Conservation (phyloP, 1,139 yeast species). For the Debaryomycetaceae sp. region DNA sequence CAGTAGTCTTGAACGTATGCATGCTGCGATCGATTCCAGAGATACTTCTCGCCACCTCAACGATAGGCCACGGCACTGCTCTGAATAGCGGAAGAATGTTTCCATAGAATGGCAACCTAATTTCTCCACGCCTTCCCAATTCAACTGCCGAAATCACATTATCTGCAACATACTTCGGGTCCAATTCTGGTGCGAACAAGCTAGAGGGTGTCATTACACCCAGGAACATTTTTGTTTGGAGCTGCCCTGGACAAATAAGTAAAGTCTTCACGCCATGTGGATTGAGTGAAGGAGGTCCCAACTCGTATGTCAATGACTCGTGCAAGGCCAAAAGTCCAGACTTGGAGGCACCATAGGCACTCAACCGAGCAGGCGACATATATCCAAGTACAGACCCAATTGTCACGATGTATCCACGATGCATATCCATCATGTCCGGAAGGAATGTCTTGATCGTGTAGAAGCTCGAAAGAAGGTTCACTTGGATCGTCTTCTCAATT, state of each 20-base stretch:
- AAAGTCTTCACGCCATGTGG: constrained; percentile 63
- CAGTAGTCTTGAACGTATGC: constrained; percentile 30
- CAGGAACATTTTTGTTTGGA: constrained; percentile 67
- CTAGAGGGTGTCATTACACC: constrained; percentile 70
- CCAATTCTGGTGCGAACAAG: constrained; percentile 76
- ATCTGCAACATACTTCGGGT: constrained; percentile 61
- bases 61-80: constrained; percentile 70
- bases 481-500: constrained; percentile 56
- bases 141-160: constrained; percentile 54
- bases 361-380: constrained; percentile 75
- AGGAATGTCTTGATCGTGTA: constrained; percentile 66
- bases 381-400: constrained; percentile 82
- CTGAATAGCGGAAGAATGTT: constrained; percentile 68
- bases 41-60: constrained; percentile 46
- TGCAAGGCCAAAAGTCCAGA: constrained; percentile 83
- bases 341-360: constrained; percentile 87
- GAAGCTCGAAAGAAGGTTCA: constrained; percentile 68
- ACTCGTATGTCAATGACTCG: constrained; percentile 72
- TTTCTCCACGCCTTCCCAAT: constrained; percentile 63
- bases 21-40: constrained; percentile 66
- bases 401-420: constrained; percentile 75
- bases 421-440: constrained; percentile 62
- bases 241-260: constrained; percentile 83
- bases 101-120: constrained; percentile 74
- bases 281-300: constrained; percentile 50